Evolutionary conservation across 2,329 filamentous ascomycete species (phyloP), one percentile per base, ranked within the genome.

Genomic region (Hypocrella siamensis): DNA sequence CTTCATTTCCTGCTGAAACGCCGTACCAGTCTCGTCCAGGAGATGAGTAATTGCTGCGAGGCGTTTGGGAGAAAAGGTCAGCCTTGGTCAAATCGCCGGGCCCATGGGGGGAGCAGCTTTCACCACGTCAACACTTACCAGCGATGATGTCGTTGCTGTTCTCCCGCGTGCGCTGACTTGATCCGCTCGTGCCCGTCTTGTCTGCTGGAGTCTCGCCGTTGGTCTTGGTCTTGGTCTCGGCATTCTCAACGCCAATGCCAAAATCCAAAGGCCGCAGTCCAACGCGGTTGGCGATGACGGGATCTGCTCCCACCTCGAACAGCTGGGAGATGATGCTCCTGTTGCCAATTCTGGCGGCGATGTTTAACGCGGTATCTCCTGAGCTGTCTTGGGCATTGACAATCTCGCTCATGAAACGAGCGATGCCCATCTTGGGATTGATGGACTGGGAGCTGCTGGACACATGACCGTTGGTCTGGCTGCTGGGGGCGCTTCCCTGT

Each of bases 261-360:
- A 98, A 98, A 51, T 96, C 90, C n/a, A 85, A 66, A 1, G 90
- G 86, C 25, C 83, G 70, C 10, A 96, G 65, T 15, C 88, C 86
- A 28, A 86, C 86, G 30, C 85, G 75, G 46, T 98, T 98, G 5
- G 84, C 71, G 46, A 96, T 86, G 32, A 79, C 75, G n/a, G 85
- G 79, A 52, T 96, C 85, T 2, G 90, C 90, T 35, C 88, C 85
- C 27, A 98, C 86, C 55, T 98, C 90, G 9, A 96, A 65, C 19
- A 98, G 64, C 50, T 98, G 90, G n/a, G 85, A 88, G 35, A 96
- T 93, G 44, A 98, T 93, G 45, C 84, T 92, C 34, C 80, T 70
- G 50, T 93, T 96, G 16, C 85, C 84, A 42, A 94, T 93, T 38
- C 90, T 70, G 2, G 90, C 86, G 2, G 88, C 90, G 39, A 96